Evolutionary conservation across 2,329 filamentous ascomycete species (phyloP).

Genomic region (Colletotrichum sp.): DNA sequence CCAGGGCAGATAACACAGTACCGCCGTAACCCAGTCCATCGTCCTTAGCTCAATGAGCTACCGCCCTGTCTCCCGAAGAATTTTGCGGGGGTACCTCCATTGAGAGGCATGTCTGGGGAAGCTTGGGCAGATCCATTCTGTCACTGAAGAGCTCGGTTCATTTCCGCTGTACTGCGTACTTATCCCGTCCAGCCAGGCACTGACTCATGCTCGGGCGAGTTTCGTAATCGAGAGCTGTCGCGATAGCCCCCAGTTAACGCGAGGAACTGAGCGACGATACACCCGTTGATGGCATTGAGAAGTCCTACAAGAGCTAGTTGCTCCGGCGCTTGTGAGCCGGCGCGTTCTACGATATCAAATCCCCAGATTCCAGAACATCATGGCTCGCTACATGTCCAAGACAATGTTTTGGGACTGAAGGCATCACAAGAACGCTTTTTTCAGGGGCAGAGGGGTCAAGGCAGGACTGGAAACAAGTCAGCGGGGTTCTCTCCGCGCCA

Average conservation of each 20-base stretch:
- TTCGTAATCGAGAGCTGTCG: conserved; percentile 1
- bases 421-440: background rate
- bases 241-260: background rate
- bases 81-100: conserved; percentile 11
- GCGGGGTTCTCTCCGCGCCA: conserved; percentile 14
- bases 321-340: background rate
- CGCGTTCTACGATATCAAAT: background rate
- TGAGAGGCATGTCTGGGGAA: conserved; percentile 18
- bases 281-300: background rate
- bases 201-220: conserved; percentile 5
- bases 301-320: background rate
- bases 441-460: background rate
- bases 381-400: background rate
- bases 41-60: background rate
- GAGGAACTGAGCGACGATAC: conserved; percentile 9
- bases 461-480: background rate
- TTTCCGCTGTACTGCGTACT: conserved; percentile 6
- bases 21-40: background rate
- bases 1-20: conserved; percentile 9
- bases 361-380: background rate
- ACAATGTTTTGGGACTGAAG: background rate
- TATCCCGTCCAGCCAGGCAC: background rate
- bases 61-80: background rate
- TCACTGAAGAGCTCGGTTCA: conserved; percentile 16
- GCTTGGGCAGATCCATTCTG: conserved; percentile 15